Evolutionary conservation across 1,284 basidiomycete species (phyloP).

Genomic region (Albatrellus sp.): DNA sequence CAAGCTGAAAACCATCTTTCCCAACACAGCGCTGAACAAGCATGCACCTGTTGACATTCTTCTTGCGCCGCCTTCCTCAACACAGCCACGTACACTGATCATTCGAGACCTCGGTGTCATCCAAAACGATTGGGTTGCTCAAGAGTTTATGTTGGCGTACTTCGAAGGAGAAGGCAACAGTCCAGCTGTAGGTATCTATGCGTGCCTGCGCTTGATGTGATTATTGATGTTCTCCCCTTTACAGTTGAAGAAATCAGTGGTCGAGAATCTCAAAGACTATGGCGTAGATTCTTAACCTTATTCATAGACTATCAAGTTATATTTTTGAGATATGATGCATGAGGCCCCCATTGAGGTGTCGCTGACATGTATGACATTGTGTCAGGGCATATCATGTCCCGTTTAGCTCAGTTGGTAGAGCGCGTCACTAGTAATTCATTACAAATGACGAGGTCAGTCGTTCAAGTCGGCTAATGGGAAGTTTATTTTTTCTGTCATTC

Average conservation of each 20-base stretch:
- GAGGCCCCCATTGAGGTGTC: no score
- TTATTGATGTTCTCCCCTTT: no score
- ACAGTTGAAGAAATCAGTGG: slow-evolving; percentile 19
- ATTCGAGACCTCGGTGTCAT: slow-evolving; percentile 62
- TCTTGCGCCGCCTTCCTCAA: slow-evolving; percentile 37
- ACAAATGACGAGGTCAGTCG: slow-evolving; percentile 28
- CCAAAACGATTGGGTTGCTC: slow-evolving; percentile 62
- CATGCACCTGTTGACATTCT: slow-evolving; percentile 58
- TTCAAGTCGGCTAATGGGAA: slow-evolving; percentile 41
- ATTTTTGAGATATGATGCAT: not conserved
- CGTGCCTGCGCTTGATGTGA: no score
- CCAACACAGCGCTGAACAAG: slow-evolving; percentile 53
- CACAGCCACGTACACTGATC: slow-evolving; percentile 41
- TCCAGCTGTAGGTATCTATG: slow-evolving; percentile 41
- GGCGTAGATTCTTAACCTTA: slow-evolving; percentile 6
- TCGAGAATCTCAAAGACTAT: slow-evolving; percentile 14
- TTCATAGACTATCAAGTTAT: not conserved
- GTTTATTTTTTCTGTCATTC: not conserved
- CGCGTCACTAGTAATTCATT: slow-evolving; percentile 37
- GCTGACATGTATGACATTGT: no score
- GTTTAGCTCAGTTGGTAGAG: slow-evolving; percentile 49
- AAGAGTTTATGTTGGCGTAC: slow-evolving; percentile 61
- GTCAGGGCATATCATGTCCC: slow-evolving; percentile 6
- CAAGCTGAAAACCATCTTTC: slow-evolving; percentile 66
- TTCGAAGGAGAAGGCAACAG: slow-evolving; percentile 61